phyloP scores from a whole-genome alignment of 116 monocot genomes.

The Iris pallida region DNA sequence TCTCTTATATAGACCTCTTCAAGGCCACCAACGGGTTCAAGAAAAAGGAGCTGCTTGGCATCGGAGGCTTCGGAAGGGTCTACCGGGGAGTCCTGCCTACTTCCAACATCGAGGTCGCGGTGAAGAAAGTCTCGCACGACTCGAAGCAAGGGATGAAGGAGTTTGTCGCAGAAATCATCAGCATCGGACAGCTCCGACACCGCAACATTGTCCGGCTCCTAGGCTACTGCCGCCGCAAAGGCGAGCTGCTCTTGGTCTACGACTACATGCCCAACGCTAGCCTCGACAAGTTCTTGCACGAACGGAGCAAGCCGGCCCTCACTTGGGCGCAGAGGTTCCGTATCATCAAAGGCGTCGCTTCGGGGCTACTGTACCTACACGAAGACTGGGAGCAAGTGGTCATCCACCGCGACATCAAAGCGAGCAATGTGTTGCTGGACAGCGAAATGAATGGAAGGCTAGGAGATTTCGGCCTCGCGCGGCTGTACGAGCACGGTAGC shows the following conservation, averaged over 20 bases:
- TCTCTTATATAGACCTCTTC: background rate
- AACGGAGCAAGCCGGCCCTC: background rate
- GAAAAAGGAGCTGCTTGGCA: background rate
- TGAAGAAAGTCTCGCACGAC: conserved; percentile 8
- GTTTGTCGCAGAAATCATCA: conserved; percentile 2
- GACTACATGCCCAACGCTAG: conserved; percentile 14
- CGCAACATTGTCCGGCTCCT: conserved; percentile 6
- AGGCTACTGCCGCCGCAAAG: background rate
- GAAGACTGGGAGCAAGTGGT: conserved; percentile 34
- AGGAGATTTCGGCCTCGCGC: conserved; percentile 12
- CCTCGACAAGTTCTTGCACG: conserved; percentile 1
- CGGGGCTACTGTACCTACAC: conserved; percentile 26
- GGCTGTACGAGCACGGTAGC: conserved; percentile 8
- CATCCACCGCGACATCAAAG: conserved; percentile 37
- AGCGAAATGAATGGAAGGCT: conserved; percentile 12
- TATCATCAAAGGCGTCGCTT: conserved; percentile 22
- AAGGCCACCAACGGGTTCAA: conserved; percentile 5
- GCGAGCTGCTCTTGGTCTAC: conserved; percentile 5
- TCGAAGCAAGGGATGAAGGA: conserved; percentile 13
- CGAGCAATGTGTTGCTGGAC: conserved; percentile 29
- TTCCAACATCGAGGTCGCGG: conserved; percentile 3
- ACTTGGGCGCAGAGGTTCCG: conserved; percentile 10
- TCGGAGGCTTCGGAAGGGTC: conserved; percentile 7
- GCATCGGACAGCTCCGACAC: conserved; percentile 8
- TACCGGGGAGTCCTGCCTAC: background rate